Evolutionary conservation across 2,329 filamentous ascomycete genomes (phyloP).

Genomic region (Exophiala aquamarina): DNA sequence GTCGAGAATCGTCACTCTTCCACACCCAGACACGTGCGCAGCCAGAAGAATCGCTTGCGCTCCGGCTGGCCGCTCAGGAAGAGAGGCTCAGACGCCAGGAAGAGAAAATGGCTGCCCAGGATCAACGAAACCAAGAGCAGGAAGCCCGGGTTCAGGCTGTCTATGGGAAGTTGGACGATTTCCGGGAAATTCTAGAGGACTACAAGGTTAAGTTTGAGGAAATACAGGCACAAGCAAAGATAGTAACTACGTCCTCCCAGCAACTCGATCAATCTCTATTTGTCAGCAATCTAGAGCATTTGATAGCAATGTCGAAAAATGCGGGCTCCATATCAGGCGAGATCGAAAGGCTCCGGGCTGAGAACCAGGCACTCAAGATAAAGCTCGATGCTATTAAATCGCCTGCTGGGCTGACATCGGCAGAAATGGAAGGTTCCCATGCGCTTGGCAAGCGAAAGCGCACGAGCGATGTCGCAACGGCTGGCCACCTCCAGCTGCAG

Average conservation of each 20-base stretch:
- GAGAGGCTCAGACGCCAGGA: conserved; percentile 7
- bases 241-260: neutral
- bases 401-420: conserved; percentile 7
- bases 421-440: neutral
- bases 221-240: conserved; percentile 7
- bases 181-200: conserved; percentile 18
- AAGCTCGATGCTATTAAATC: conserved; percentile 20
- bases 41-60: neutral
- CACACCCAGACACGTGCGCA: neutral
- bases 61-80: neutral
- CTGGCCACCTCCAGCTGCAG: neutral
- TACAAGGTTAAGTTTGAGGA: conserved; percentile 18
- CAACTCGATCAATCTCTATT: conserved; percentile 1
- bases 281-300: conserved; percentile 5
- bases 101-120: conserved; percentile 11
- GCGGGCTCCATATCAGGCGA: conserved; percentile 14
- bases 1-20: neutral
- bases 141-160: conserved; percentile 19
- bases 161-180: conserved; percentile 16
- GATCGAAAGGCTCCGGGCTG: conserved; percentile 17
- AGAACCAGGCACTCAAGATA: conserved; percentile 25
- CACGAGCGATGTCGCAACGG: neutral
- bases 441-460: conserved; percentile 25
- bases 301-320: conserved; percentile 11
- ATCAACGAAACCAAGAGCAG: conserved; percentile 15